Evolutionary conservation across 1,139 yeast species (phyloP), one percentile per base, ranked within the genome.

Genomic region (Taphrina pruni): DNA sequence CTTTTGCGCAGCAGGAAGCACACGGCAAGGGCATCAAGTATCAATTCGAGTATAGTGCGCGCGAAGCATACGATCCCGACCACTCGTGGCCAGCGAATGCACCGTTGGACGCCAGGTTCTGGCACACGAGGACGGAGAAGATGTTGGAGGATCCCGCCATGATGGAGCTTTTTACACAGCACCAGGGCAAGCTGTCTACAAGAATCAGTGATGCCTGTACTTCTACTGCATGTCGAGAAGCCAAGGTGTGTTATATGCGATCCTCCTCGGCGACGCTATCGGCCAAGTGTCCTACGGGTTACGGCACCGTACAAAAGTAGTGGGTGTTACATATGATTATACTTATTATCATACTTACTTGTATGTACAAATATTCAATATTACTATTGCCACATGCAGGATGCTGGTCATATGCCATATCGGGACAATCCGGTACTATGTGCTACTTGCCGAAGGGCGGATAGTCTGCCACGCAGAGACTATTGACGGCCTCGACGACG

Each of bases 31-130:
- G 62, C 41, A 81, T 70, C 56, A 41, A 55, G 20, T 86, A 88
- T 88, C 76, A 78, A 70, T 83, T 81, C 69, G 88, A 85, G 72
- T 86, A 86, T 74, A 81, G 84, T 66, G 83, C 87, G 0, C 81
- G 88, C 78, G 83, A 81, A 1, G 78, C 81, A 6, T 86, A 83
- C 71, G 85, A 83, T 69, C 76, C 81, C 12, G 75, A 80, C 14
- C 17, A 17, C 4, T 41, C 55, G 9, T 86, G 88, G 88, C 88
- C 88, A 36, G 71, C 69, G 12, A 71, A 75, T 14, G 79, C 87
- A 6, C 87, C 88, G 12, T 79, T 86, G 73, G 86, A 86, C 74
- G 88, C 84, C 48, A 82, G 87, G 14, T 86, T 85, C 79, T 86
- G 88, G 88, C 83, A 86, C 73, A 26, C 38, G 41, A 21, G 36